phyloP scores from a whole-genome alignment of 768 basidiomycete species.

The Botryobasidium botryosum region DNA sequence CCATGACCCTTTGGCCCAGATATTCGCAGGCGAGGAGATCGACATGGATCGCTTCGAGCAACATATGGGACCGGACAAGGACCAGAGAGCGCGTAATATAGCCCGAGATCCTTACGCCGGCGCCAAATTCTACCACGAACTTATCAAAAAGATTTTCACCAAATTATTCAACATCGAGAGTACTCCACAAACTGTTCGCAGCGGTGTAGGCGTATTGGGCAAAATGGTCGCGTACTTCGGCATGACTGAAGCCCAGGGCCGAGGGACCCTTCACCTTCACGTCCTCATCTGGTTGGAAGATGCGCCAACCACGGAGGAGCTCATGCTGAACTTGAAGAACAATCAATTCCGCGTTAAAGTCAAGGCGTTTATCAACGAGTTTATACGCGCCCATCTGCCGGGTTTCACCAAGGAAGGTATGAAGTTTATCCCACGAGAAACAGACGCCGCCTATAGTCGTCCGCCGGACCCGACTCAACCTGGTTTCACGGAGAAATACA shows the following conservation, averaged over 20 bases:
- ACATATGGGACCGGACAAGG: slow-evolving; percentile 15
- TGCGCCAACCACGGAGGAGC: slow-evolving; percentile 19
- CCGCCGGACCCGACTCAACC: slow-evolving; percentile 21
- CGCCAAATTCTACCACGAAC: slow-evolving; percentile 26
- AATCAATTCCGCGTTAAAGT: neutral
- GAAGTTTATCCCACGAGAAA: slow-evolving; percentile 15
- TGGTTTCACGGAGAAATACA: slow-evolving; percentile 12
- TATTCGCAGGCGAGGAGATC: slow-evolving; percentile 28
- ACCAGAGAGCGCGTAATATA: slow-evolving; percentile 17
- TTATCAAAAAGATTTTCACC: slow-evolving; percentile 20
- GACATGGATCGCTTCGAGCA: slow-evolving; percentile 25
- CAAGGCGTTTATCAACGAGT: neutral
- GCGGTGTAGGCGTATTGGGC: slow-evolving; percentile 22
- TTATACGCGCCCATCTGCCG: neutral
- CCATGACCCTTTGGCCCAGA: slow-evolving; percentile 29
- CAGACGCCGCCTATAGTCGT: slow-evolving; percentile 20
- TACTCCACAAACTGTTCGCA: slow-evolving; percentile 7
- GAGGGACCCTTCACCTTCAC: slow-evolving; percentile 26
- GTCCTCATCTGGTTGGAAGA: slow-evolving; percentile 27
- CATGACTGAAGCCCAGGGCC: slow-evolving; percentile 25
- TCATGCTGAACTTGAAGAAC: neutral
- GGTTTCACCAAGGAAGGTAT: slow-evolving; percentile 11
- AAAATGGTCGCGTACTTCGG: slow-evolving; percentile 25
- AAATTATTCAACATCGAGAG: slow-evolving; percentile 21
- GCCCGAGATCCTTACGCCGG: slow-evolving; percentile 27